Evolutionary conservation across 1,284 basidiomycete species (phyloP).

Genomic region (Apiotrichum gamsii): DNA sequence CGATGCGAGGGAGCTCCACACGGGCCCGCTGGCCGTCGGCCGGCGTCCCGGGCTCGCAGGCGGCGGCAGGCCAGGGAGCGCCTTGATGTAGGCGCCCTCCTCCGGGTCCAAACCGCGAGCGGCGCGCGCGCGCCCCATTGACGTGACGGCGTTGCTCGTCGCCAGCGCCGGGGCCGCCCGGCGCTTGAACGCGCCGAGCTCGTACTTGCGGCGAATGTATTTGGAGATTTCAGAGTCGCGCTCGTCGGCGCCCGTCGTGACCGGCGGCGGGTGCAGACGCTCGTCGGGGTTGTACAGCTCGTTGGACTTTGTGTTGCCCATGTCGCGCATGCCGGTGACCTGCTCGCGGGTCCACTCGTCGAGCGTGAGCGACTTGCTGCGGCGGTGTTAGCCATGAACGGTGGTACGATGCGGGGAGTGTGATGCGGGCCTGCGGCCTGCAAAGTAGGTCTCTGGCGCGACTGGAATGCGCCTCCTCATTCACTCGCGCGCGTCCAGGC

Average conservation of each 20-base stretch:
- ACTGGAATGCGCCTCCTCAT: no score
- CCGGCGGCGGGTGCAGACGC: slow-evolving; percentile 34
- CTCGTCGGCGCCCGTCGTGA: slow-evolving; percentile 30
- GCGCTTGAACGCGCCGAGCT: slow-evolving; percentile 38
- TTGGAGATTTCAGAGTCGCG: slow-evolving; percentile 44
- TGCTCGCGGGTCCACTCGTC: slow-evolving; percentile 47
- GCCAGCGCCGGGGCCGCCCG: slow-evolving; percentile 14
- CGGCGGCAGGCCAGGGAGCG: slow-evolving; percentile 1
- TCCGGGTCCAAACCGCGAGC: no score
- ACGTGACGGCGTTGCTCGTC: slow-evolving; percentile 7
- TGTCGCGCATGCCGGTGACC: slow-evolving; percentile 31
- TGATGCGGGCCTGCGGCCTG: background rate
- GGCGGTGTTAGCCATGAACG: background rate
- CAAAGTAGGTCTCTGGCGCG: no score
- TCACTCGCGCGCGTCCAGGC: no score
- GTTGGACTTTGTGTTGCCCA: slow-evolving; percentile 42
- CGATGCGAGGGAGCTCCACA: slow-evolving; percentile 1
- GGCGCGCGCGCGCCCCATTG: slow-evolving; percentile 9
- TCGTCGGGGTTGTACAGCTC: slow-evolving; percentile 44
- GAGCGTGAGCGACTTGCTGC: slow-evolving; percentile 44
- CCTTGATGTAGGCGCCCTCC: no score
- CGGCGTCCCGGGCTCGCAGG: background rate
- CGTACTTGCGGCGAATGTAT: slow-evolving; percentile 46
- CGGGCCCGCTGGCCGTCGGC: background rate
- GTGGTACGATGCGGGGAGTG: no score